These are phyloP conservation scores for Metarhizium guizhouense DNA, from an alignment of 2,329 filamentous ascomycete species.

Conservation along the genomic window DNA sequence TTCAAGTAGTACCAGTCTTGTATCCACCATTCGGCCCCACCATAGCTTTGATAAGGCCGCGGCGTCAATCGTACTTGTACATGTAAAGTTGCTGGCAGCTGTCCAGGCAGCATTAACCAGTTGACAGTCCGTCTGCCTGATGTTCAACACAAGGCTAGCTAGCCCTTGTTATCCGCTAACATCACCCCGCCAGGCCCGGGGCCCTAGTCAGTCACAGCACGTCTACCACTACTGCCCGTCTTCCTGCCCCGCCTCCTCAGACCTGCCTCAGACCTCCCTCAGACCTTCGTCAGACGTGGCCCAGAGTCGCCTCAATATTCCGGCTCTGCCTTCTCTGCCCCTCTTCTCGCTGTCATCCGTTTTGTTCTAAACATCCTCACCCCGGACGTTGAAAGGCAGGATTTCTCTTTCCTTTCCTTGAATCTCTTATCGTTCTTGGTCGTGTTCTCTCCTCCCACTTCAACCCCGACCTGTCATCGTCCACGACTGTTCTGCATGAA, in stretches of 20 bases:
- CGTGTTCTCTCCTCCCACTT: background rate
- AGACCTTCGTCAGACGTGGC: background rate
- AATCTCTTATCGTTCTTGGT: background rate
- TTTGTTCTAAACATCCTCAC: background rate
- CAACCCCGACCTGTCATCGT: background rate
- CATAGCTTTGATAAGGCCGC: slow-evolving; percentile 2
- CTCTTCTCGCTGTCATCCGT: background rate
- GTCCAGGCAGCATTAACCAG: background rate
- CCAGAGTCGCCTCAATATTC: background rate
- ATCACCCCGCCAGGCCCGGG: background rate
- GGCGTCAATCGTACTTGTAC: background rate
- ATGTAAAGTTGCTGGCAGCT: background rate
- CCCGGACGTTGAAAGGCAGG: background rate
- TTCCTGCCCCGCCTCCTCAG: slow-evolving; percentile 3
- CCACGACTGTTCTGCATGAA: background rate
- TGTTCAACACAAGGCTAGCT: background rate
- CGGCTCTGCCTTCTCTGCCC: background rate
- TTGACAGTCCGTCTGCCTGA: slow-evolving; percentile 1
- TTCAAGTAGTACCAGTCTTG: too few species aligned
- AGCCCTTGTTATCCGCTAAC: background rate
- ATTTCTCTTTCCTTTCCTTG: background rate
- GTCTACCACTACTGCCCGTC: too few species aligned
- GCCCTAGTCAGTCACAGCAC: background rate
- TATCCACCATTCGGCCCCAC: background rate
- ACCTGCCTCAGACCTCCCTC: background rate